These are phyloP conservation scores for Talaromyces sp. DNA, from an alignment of 2,329 filamentous ascomycete species.

Conservation along the genomic window DNA sequence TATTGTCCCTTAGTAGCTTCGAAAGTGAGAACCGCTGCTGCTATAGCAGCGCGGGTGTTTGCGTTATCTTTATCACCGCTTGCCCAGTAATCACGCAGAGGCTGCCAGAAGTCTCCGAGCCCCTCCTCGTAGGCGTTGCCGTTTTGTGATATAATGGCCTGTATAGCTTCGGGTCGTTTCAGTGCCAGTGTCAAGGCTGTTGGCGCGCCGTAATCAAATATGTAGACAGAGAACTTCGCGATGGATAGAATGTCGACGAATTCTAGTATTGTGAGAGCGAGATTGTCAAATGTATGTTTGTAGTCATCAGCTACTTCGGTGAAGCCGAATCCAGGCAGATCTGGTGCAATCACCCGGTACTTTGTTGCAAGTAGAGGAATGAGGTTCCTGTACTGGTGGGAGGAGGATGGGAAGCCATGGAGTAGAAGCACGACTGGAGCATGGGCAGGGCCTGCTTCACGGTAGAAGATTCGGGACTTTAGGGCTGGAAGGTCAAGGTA, in stretches of 20 bases:
- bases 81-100: slow-evolving; percentile 48
- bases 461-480: slow-evolving; percentile 36
- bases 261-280: slow-evolving; percentile 47
- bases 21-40: slow-evolving; percentile 34
- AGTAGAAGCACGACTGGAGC: slow-evolving; percentile 45
- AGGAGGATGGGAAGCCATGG: slow-evolving; percentile 48
- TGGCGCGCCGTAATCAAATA: slow-evolving; percentile 63
- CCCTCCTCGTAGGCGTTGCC: slow-evolving; percentile 61
- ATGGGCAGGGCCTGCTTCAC: slow-evolving; percentile 31
- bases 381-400: slow-evolving; percentile 45
- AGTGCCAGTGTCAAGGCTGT: slow-evolving; percentile 54
- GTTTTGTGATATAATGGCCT: slow-evolving; percentile 57
- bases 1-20: slow-evolving; percentile 48
- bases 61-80: slow-evolving; percentile 27
- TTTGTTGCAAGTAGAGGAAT: slow-evolving; percentile 43
- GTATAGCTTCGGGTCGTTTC: slow-evolving; percentile 46
- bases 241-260: slow-evolving; percentile 52
- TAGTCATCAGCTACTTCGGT: slow-evolving; percentile 50
- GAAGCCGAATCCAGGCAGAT: slow-evolving; percentile 60
- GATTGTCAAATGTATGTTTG: slow-evolving; percentile 53
- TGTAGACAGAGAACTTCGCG: slow-evolving; percentile 53
- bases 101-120: slow-evolving; percentile 52
- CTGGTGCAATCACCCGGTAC: slow-evolving; percentile 53
- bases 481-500: not conserved
- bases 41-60: slow-evolving; percentile 37